These are phyloP conservation scores for Parmelia sp. DNA, from an alignment of 495 filamentous ascomycete genomes.

Conservation along the genomic window DNA sequence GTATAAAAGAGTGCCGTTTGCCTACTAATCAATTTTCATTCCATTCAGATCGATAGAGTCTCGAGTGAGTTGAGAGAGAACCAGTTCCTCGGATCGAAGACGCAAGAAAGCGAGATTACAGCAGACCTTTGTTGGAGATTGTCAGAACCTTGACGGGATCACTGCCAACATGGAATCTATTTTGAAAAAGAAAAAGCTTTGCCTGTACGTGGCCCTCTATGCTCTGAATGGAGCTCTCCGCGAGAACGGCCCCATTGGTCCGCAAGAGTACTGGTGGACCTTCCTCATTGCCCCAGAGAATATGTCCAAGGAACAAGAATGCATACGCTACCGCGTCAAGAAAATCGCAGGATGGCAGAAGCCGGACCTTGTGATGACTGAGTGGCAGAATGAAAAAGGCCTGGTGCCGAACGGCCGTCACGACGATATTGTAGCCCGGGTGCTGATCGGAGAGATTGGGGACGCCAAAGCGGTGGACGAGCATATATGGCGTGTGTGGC, in stretches of 20 bases:
- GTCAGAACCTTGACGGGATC: neutral
- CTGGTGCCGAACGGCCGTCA: neutral
- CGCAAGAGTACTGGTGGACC: neutral
- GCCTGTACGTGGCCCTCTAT: neutral
- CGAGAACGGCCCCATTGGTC: neutral
- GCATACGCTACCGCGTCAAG: slow-evolving; percentile 1
- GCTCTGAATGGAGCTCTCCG: neutral
- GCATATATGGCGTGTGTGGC: neutral
- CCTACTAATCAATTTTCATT: neutral
- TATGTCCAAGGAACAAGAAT: neutral
- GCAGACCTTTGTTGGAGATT: neutral
- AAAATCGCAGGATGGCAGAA: neutral
- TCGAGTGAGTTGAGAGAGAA: neutral
- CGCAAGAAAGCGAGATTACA: neutral
- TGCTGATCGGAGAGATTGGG: neutral
- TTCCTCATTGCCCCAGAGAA: neutral
- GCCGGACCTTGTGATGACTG: neutral
- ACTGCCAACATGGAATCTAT: neutral
- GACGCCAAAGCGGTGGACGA: neutral
- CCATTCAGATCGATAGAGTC: neutral
- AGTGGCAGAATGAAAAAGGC: neutral
- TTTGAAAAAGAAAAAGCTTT: neutral
- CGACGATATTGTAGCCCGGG: neutral
- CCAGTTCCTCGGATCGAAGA: neutral
- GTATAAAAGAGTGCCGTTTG: neutral